These are phyloP conservation scores for Obba rivulosa DNA, from an alignment of 768 basidiomycete genomes.

Conservation along the genomic window DNA sequence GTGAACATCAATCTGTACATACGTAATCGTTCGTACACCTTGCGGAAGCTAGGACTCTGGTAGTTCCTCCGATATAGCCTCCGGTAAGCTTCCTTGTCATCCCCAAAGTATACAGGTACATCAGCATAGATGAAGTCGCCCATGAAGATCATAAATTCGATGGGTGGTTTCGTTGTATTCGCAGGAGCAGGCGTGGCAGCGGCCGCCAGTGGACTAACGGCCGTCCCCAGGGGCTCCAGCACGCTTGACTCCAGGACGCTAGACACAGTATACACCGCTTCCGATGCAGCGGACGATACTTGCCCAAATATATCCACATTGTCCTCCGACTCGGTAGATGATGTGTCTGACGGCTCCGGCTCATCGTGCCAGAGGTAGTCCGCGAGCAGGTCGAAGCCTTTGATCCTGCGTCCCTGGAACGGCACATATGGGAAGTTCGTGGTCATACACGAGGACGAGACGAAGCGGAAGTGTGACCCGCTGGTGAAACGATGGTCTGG, in stretches of 20 bases:
- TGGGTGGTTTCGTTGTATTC: constrained; percentile 17
- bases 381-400: constrained; percentile 61
- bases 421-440: constrained; percentile 74
- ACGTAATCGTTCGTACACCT: constrained; percentile 68
- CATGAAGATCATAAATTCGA: constrained; percentile 63
- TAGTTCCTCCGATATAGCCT: constrained; percentile 67
- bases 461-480: constrained; percentile 60
- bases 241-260: constrained; percentile 2
- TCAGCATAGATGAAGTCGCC: constrained; percentile 79
- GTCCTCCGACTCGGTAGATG: not conserved
- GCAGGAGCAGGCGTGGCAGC: not conserved
- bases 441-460: constrained; percentile 60
- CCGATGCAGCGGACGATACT: not conserved
- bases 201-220: not conserved
- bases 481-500: constrained; percentile 58
- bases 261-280: not conserved
- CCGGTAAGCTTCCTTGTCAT: constrained; percentile 51
- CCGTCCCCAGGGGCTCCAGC: constrained; percentile 1
- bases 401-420: constrained; percentile 44
- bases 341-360: constrained; percentile 1
- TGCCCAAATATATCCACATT: not conserved
- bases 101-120: constrained; percentile 58
- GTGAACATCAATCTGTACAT: constrained; percentile 23
- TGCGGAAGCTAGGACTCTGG: constrained; percentile 57
- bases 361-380: constrained; percentile 39